phyloP scores from a whole-genome alignment of 2,329 filamentous ascomycete genomes.

The Fusarium newnesense region DNA sequence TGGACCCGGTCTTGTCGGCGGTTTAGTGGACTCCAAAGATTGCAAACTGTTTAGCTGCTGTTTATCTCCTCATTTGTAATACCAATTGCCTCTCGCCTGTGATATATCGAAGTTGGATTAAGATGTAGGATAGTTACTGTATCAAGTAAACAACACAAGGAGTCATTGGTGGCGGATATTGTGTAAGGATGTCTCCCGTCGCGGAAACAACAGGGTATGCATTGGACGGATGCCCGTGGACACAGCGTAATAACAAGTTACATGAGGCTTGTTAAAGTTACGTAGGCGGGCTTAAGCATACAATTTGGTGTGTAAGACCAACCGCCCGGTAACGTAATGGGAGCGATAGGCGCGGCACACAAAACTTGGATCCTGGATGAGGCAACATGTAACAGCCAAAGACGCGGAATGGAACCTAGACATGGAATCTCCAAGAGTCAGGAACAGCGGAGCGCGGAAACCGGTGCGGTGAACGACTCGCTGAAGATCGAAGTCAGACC shows the following conservation, averaged over 20 bases:
- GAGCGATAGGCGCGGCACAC: conserved; percentile 29
- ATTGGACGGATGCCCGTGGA: neutral
- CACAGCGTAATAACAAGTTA: conserved; percentile 3
- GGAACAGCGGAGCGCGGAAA: conserved; percentile 7
- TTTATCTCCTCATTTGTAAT: conserved; percentile 1
- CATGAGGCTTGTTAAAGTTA: conserved; percentile 14
- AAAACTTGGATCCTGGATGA: conserved; percentile 2
- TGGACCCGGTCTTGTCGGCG: conserved; percentile 30
- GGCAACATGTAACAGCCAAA: conserved; percentile 1
- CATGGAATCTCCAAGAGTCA: conserved; percentile 6
- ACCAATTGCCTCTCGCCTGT: neutral
- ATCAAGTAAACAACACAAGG: conserved; percentile 7
- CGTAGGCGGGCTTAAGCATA: conserved; percentile 17
- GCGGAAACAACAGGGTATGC: neutral
- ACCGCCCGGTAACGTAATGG: conserved; percentile 7
- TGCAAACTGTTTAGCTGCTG: conserved; percentile 14
- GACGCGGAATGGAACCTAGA: neutral
- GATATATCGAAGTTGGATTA: conserved; percentile 1
- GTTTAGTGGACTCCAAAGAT: conserved; percentile 35
- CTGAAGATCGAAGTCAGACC: conserved; percentile 11
- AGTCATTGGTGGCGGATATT: conserved; percentile 13
- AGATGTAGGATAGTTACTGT: conserved; percentile 19
- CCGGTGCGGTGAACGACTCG: conserved; percentile 28
- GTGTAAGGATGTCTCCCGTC: neutral
- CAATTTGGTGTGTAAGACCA: conserved; percentile 6